These are phyloP conservation scores for Marsdenia floribunda DNA, from an alignment of 257 asterid species.

Conservation along the genomic window DNA sequence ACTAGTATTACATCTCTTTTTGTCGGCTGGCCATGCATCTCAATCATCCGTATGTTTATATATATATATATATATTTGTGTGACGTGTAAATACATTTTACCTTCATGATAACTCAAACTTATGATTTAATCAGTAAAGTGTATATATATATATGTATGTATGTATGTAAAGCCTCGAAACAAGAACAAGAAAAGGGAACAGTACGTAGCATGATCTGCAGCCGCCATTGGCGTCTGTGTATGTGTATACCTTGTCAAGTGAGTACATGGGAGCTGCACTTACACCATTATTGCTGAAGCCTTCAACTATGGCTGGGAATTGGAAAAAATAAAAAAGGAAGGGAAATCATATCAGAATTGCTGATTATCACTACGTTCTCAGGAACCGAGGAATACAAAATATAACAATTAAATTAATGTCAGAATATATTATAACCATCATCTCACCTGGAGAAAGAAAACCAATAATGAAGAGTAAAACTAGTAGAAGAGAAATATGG, in stretches of 20 bases:
- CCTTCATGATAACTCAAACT: too few species aligned
- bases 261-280: slow-evolving; percentile 20
- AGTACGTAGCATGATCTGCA: neutral
- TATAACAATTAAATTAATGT: neutral
- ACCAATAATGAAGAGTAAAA: slow-evolving; percentile 28
- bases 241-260: slow-evolving; percentile 42
- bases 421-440: neutral
- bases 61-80: too few species aligned
- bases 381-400: neutral
- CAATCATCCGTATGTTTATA: too few species aligned
- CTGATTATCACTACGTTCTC: neutral
- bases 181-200: neutral
- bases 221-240: neutral
- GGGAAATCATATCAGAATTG: neutral
- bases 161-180: neutral
- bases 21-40: too few species aligned
- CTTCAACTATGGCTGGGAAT: slow-evolving; percentile 14
- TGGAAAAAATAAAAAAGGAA: neutral
- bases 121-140: too few species aligned
- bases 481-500: slow-evolving; percentile 20
- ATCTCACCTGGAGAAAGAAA: slow-evolving; percentile 43
- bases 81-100: too few species aligned
- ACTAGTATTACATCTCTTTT: too few species aligned
- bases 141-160: too few species aligned
- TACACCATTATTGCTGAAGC: slow-evolving; percentile 17